Conservation (phyloP, 202 grass and related monocot genomes). For the Cymbopogon flexuosus region DNA sequence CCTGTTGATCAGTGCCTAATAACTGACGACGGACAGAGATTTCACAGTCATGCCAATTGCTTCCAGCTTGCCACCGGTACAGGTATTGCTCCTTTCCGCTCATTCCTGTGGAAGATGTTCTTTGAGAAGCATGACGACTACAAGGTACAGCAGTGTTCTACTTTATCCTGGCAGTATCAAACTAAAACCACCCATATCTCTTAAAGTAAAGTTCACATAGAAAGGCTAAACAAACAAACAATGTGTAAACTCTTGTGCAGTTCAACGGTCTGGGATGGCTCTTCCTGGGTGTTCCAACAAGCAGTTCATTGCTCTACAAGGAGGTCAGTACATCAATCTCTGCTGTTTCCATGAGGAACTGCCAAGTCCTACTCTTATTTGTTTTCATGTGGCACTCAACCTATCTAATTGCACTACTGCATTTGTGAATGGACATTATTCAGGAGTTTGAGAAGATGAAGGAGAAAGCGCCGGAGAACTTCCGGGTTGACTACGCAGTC, state of each 20-base stretch:
- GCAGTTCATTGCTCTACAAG: constrained; percentile 57
- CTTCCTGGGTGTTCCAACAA: constrained; percentile 69
- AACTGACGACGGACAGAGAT: neutral
- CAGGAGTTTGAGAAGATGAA: constrained; percentile 76
- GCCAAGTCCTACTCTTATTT: neutral
- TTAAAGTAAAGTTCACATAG: neutral
- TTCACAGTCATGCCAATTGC: neutral
- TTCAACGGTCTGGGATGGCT: constrained; percentile 71
- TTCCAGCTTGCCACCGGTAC: constrained; percentile 68
- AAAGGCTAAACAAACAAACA: neutral
- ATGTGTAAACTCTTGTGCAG: constrained; percentile 31
- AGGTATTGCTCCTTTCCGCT: constrained; percentile 63
- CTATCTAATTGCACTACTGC: neutral
- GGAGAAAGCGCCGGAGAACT: constrained; percentile 43
- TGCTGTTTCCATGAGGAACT: neutral
- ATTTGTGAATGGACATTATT: neutral
- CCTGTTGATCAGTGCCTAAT: neutral
- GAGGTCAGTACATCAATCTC: constrained; percentile 31
- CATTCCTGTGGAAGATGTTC: constrained; percentile 84
- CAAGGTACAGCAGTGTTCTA: constrained; percentile 32
- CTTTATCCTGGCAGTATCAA: neutral
- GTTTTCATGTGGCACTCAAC: neutral
- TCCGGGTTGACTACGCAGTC: constrained; percentile 57
- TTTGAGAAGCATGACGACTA: constrained; percentile 69
- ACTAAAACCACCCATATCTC: neutral